phyloP scores from a whole-genome alignment of 371 early-diverging fungal species.

The Sporodiniella umbellata region DNA sequence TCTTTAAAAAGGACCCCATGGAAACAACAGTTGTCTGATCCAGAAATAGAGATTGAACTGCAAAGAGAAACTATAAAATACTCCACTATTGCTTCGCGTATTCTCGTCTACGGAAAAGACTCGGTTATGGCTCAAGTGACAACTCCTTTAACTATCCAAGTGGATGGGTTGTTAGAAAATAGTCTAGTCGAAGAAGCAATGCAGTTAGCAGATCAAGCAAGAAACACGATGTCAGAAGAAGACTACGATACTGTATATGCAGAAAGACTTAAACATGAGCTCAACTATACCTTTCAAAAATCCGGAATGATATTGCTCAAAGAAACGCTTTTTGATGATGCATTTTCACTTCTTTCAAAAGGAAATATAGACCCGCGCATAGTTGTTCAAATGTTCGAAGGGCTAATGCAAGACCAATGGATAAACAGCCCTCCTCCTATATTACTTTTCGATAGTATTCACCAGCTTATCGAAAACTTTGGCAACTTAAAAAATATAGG shows the following conservation, averaged over 20 bases:
- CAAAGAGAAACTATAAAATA: slow-evolving; percentile 34
- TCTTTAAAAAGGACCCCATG: slow-evolving; percentile 34
- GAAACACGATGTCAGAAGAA: slow-evolving; percentile 41
- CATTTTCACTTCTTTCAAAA: slow-evolving; percentile 56
- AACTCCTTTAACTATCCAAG: slow-evolving; percentile 59
- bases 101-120: slow-evolving; percentile 63
- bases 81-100: slow-evolving; percentile 51
- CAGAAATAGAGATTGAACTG: slow-evolving; percentile 17
- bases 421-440: slow-evolving; percentile 22
- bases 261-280: slow-evolving; percentile 46
- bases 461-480: slow-evolving; percentile 24
- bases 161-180: slow-evolving; percentile 50
- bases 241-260: slow-evolving; percentile 32
- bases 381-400: slow-evolving; percentile 59
- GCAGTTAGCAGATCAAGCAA: slow-evolving; percentile 49
- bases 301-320: slow-evolving; percentile 64
- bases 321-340: slow-evolving; percentile 70
- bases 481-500: slow-evolving; percentile 14
- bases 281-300: slow-evolving; percentile 63
- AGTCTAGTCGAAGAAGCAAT: slow-evolving; percentile 56
- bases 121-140: slow-evolving; percentile 63
- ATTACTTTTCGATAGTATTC: slow-evolving; percentile 48
- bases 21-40: slow-evolving; percentile 44
- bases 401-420: slow-evolving; percentile 34
- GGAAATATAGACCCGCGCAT: slow-evolving; percentile 66